These are phyloP conservation scores for Carex arenaria DNA, from an alignment of 202 grass and related monocot species.

Conservation along the genomic window DNA sequence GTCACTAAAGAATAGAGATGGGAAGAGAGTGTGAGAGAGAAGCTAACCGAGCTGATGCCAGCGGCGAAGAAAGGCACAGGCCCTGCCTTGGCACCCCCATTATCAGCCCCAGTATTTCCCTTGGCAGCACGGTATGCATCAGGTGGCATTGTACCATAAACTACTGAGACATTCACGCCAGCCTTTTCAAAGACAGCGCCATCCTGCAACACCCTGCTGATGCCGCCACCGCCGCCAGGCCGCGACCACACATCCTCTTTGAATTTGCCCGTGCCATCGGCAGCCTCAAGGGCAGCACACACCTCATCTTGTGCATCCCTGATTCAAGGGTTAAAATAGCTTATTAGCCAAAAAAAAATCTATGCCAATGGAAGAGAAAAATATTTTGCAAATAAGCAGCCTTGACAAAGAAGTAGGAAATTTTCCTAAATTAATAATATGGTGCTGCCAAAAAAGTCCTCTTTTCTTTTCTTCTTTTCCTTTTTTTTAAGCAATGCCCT, in stretches of 20 bases:
- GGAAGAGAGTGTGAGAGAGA: neutral
- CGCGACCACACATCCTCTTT: constrained; percentile 95
- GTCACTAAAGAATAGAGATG: neutral
- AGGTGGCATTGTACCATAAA: constrained; percentile 91
- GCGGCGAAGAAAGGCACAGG: constrained; percentile 91
- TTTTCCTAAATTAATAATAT: neutral
- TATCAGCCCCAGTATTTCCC: constrained; percentile 41
- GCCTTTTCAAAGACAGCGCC: constrained; percentile 90
- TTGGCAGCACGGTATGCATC: constrained; percentile 94
- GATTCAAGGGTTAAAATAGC: neutral
- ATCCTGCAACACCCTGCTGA: constrained; percentile 92
- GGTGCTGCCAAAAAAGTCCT: neutral
- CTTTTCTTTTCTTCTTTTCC: neutral
- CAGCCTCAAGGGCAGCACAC: constrained; percentile 77
- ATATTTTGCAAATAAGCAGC: neutral
- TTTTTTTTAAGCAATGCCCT: neutral
- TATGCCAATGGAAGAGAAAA: neutral
- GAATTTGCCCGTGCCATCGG: constrained; percentile 60
- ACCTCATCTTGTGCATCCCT: constrained; percentile 77
- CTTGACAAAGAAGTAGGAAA: neutral
- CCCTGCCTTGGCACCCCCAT: constrained; percentile 41
- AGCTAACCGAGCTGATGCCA: constrained; percentile 81
- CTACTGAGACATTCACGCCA: constrained; percentile 89
- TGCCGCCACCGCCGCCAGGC: constrained; percentile 77
- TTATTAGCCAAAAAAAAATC: neutral